Percentiles rank a stretch among this genome's conserved stretches.
These are phyloP conservation scores for Martensiomyces pterosporus DNA, from an alignment of 192 early-diverging fungal genomes.

Conservation along the genomic window DNA sequence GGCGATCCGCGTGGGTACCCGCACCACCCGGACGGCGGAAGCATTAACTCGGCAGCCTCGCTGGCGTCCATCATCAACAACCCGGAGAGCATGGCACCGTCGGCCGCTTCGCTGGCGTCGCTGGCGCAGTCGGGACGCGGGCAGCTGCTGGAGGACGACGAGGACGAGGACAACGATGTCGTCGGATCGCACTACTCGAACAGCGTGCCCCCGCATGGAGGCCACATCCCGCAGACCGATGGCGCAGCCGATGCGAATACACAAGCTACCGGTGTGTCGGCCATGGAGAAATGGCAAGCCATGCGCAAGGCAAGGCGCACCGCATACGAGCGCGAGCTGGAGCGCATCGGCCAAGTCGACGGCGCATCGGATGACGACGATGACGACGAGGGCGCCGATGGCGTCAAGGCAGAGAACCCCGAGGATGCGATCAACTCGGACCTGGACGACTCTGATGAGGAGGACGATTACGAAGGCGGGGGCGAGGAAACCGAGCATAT, in stretches of 20 bases:
- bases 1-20: too few species aligned
- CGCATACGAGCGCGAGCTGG: conserved; percentile 5
- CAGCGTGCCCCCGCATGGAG: conserved; percentile 2
- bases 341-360: conserved; percentile 27
- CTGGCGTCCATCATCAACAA: conserved; percentile 50
- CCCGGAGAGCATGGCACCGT: conserved; percentile 34
- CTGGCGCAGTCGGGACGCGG: conserved; percentile 46
- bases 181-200: conserved; percentile 9
- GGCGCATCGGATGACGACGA: conserved; percentile 39
- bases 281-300: conserved; percentile 25
- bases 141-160: conserved; percentile 39
- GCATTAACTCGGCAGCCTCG: conserved; percentile 48
- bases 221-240: conserved; percentile 58
- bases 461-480: conserved; percentile 54
- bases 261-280: conserved; percentile 1
- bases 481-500: conserved; percentile 69
- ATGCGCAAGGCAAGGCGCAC: conserved; percentile 15
- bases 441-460: conserved; percentile 74
- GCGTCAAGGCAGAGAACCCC: conserved; percentile 22
- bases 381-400: conserved; percentile 28
- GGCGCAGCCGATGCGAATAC: conserved; percentile 48
- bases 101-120: conserved; percentile 51
- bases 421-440: conserved; percentile 70
- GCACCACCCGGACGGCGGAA: too few species aligned
- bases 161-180: conserved; percentile 12